Evolutionary conservation across 1,139 yeast species (phyloP), one percentile per base, ranked within the genome.

Genomic region (Yamadazyma friedrichii): DNA sequence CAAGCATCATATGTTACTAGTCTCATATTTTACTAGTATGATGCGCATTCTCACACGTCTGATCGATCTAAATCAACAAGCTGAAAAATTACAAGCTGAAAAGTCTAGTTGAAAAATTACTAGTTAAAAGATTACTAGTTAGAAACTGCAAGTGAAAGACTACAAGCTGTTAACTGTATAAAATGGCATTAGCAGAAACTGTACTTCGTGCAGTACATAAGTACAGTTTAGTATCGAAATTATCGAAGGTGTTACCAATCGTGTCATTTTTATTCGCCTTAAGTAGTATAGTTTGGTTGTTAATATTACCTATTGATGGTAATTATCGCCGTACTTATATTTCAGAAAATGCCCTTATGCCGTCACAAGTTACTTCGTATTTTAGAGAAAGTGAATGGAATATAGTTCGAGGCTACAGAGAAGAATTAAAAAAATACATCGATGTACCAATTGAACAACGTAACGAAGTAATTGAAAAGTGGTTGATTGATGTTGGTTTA

Each of bases 341-440:
- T 15, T 85, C 95, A 8, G 99, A 94, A 59, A 94, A 93, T 64
- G 99, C 99, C 28, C 70, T 94, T 59, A 83, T 94, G 87, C 98
- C 98, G 10, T 91, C 95, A 0, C 98, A 93, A 59, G 98, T 93
- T 3, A 84, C 84, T 52, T 84, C 96, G 13, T 89, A 88, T 58
- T 94, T 88, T 60, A 73, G 98, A 44, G 98, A 91, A 53, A 82
- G 93, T 39, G 98, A 93, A 56, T 93, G 98, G 97, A 88, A 91
- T 55, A 71, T 87, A 42, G 80, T 89, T 20, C 69, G 98, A 44
- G 98, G 97, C 0, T 89, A 84, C 58, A 73, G 96, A 45, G 76
- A 74, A 33, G 88, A 83, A 49, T 58, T 78, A 39, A 58, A 46
- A 53, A 65, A 63, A 54, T 75, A 57, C 63, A 72, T 56, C 45